Conservation (phyloP, 2,329 filamentous ascomycete genomes). For the Davidsoniella neocaledoniae region DNA sequence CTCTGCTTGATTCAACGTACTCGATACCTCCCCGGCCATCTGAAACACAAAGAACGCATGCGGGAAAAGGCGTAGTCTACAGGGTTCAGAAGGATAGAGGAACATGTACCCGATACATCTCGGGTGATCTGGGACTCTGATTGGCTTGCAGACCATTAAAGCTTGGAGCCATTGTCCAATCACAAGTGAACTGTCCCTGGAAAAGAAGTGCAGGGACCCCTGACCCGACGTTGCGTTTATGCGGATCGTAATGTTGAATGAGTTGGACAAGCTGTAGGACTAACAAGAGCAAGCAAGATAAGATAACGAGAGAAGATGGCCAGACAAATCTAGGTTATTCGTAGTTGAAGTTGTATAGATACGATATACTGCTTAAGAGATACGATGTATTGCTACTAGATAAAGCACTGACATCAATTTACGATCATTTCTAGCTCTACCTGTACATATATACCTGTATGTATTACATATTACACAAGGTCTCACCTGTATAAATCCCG, state of each 20-base stretch:
- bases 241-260: slow-evolving; percentile 3
- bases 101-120: neutral
- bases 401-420: too few species aligned
- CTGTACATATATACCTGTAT: too few species aligned
- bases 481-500: too few species aligned
- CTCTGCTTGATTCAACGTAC: neutral
- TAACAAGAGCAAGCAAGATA: too few species aligned
- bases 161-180: neutral
- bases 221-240: neutral
- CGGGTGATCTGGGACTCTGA: neutral
- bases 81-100: neutral
- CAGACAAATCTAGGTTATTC: too few species aligned
- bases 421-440: too few species aligned
- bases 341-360: too few species aligned
- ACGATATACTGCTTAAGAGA: too few species aligned
- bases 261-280: neutral
- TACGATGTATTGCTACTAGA: too few species aligned
- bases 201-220: neutral
- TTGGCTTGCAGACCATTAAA: neutral
- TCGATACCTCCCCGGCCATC: neutral
- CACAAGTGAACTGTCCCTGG: neutral
- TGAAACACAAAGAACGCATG: neutral
- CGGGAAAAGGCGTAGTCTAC: neutral
- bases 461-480: too few species aligned
- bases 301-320: too few species aligned